phyloP scores from a whole-genome alignment of 2,329 filamentous ascomycete species.

The Pseudogymnoascus sp. region DNA sequence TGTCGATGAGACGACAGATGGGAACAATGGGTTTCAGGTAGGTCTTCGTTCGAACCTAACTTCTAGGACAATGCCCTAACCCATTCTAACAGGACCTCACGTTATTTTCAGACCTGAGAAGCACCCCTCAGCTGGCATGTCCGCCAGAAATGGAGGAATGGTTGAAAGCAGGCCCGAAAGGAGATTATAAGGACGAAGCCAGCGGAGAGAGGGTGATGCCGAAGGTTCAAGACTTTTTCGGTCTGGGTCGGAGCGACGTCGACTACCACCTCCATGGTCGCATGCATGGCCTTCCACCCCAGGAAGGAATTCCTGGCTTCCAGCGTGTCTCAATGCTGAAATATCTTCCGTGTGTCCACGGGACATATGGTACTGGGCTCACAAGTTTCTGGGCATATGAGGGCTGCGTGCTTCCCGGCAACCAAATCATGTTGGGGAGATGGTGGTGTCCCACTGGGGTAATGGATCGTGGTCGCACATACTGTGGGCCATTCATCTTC shows the following conservation, averaged over 20 bases:
- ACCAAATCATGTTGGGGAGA: conserved; percentile 39
- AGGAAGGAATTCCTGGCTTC: conserved; percentile 43
- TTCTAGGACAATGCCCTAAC: background rate
- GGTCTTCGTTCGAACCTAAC: conserved; percentile 1
- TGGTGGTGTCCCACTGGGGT: conserved; percentile 36
- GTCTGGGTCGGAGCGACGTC: conserved; percentile 32
- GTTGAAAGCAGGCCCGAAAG: conserved; percentile 5
- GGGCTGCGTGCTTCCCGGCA: conserved; percentile 38
- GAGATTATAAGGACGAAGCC: background rate
- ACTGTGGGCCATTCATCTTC: conserved; percentile 30
- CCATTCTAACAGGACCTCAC: conserved; percentile 8
- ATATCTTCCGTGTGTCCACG: conserved; percentile 27
- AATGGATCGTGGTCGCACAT: conserved; percentile 12
- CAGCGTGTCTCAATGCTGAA: conserved; percentile 48
- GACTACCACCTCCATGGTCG: conserved; percentile 34
- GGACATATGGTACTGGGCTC: conserved; percentile 15
- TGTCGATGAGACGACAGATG: conserved; percentile 14
- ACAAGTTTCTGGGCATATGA: conserved; percentile 38
- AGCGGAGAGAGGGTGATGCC: conserved; percentile 1
- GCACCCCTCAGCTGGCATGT: background rate
- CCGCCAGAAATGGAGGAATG: background rate
- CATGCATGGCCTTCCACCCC: conserved; percentile 41
- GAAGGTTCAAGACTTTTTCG: conserved; percentile 24
- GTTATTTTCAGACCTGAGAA: background rate
- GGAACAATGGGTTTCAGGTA: conserved; percentile 20